Evolutionary conservation across 345 rosid species (phyloP), one percentile per base, ranked within the genome.

Genomic region (Salix brachista): DNA sequence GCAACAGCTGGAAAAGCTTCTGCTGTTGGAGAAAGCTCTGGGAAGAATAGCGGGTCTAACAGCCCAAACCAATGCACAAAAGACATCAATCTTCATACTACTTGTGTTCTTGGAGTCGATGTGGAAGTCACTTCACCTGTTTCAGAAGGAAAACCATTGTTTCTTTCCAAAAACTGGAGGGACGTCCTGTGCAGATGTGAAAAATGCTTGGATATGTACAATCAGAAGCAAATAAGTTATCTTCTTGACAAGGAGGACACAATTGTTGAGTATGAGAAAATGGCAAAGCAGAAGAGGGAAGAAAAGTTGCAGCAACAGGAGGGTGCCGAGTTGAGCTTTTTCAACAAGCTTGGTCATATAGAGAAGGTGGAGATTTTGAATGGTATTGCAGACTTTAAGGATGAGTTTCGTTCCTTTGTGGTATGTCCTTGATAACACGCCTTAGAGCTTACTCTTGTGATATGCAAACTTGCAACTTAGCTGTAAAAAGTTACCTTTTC

Each of bases 161-260:
- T 96, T 88, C 85, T 96, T 73, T 83, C 91, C 74, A 91, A 96
- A 82, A 89, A 74, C 78, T 96, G 98, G 98, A 94, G 99, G 86
- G 91, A 86, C 60, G 71, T 77, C 14, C 86, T 96, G 46, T 96
- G 99, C 85, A 87, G 85, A 85, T 96, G 99, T 70, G 84, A 82
- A 66, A 89, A 82, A 65, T 94, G 98, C 86, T 65, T 89, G 65
- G 85, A 86, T 72, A 86, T 91, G 90, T 91, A 91, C 61, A 88
- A 52, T 65, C 70, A 83, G 85, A 91, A 88, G 83, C 81, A 84
- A 41, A 81, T 92, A 71, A 78, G 90, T 80, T 92, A 86, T 84
- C 83, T 94, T 62, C 76, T 92, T 68, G 97, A 91, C 71, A 87
- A 81, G 80, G 99, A 94, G 73, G 99, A 92, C 78, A 88, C 97